Evolutionary conservation across 495 filamentous ascomycete genomes (phyloP).

Genomic region (Sporormia fimetaria): DNA sequence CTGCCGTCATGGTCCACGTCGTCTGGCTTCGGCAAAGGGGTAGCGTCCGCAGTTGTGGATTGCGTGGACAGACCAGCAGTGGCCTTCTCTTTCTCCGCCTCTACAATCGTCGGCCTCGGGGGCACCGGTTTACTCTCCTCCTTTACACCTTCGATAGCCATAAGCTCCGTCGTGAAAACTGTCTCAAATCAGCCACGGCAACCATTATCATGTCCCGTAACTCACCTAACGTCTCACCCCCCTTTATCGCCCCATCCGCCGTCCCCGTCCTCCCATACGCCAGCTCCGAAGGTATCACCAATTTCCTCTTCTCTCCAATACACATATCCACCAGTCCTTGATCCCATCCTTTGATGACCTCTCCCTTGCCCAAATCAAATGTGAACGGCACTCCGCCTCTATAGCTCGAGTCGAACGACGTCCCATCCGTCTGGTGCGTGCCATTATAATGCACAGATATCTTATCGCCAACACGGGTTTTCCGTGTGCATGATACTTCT

Average conservation of each 20-base stretch:
- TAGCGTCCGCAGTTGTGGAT: not conserved
- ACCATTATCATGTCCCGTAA: constrained; percentile 1
- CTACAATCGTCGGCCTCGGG: constrained; percentile 9
- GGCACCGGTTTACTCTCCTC: constrained; percentile 10
- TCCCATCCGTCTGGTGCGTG: constrained; percentile 48
- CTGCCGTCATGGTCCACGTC: constrained; percentile 8
- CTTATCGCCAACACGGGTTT: constrained; percentile 62
- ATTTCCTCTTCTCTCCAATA: constrained; percentile 82
- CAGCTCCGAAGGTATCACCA: constrained; percentile 80
- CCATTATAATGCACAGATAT: constrained; percentile 83
- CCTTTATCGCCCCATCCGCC: constrained; percentile 66
- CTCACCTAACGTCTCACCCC: constrained; percentile 57
- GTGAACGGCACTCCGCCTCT: constrained; percentile 60
- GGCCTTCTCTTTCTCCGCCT: constrained; percentile 2
- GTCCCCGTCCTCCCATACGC: constrained; percentile 65
- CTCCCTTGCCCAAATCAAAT: constrained; percentile 67
- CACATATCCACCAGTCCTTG: constrained; percentile 89
- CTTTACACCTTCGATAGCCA: constrained; percentile 71
- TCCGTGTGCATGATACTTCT: constrained; percentile 58
- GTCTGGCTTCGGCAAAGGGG: constrained; percentile 4
- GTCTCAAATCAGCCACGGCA: constrained; percentile 25
- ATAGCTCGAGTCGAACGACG: constrained; percentile 55
- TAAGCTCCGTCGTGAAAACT: constrained; percentile 89
- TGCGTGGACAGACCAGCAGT: not conserved
- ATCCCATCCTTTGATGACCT: constrained; percentile 92